Evolutionary conservation across 148 eudicot genomes (phyloP).

Genomic region (Cornus florida): DNA sequence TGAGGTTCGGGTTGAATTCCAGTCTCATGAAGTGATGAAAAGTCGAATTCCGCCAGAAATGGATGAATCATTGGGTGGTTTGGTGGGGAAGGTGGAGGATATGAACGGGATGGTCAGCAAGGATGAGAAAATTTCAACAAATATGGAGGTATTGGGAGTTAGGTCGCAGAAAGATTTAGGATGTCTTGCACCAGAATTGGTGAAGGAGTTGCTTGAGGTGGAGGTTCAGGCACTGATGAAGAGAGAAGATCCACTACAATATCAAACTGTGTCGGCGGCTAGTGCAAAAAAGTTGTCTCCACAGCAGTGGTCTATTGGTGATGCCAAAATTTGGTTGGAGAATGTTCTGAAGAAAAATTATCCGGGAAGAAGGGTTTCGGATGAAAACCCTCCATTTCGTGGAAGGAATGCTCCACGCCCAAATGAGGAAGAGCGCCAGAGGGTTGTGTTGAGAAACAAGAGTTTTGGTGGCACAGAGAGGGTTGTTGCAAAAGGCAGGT

Average conservation of each 20-base stretch:
- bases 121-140: slow-evolving; percentile 1
- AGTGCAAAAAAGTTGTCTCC: slow-evolving; percentile 12
- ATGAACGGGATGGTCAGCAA: slow-evolving; percentile 1
- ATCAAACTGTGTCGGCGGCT: neutral
- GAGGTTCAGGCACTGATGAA: slow-evolving; percentile 12
- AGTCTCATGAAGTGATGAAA: slow-evolving; percentile 16
- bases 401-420: slow-evolving; percentile 41
- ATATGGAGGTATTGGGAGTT: slow-evolving; percentile 1
- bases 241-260: neutral
- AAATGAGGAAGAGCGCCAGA: slow-evolving; percentile 18
- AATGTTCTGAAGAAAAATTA: slow-evolving; percentile 21
- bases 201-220: slow-evolving; percentile 9
- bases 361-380: slow-evolving; percentile 56
- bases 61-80: slow-evolving; percentile 11
- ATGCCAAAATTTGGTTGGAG: slow-evolving; percentile 16
- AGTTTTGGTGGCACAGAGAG: neutral
- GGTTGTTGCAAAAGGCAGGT: neutral
- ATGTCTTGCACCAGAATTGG: slow-evolving; percentile 1
- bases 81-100: slow-evolving; percentile 16
- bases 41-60: slow-evolving; percentile 14
- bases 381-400: slow-evolving; percentile 74
- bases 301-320: slow-evolving; percentile 13
- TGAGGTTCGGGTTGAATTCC: slow-evolving; percentile 18
- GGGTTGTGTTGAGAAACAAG: slow-evolving; percentile 14
- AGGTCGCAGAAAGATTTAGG: slow-evolving; percentile 6